phyloP scores from a whole-genome alignment of 2,329 filamentous ascomycete genomes.

The Clathrospora elynae region DNA sequence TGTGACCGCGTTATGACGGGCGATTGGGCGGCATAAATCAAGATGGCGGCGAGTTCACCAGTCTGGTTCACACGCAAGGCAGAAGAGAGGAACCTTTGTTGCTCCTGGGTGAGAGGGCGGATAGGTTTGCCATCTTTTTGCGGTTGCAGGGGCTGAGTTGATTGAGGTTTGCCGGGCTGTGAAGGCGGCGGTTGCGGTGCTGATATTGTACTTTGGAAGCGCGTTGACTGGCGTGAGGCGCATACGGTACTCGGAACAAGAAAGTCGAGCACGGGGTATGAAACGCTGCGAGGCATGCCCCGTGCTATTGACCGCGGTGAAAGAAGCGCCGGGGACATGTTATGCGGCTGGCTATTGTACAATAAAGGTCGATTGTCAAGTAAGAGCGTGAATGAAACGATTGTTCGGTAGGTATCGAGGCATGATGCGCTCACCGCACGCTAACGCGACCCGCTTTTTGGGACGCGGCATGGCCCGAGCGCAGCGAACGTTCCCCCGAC shows the following conservation, averaged over 20 bases:
- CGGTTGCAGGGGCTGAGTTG: conserved; percentile 11
- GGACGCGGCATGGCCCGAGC: conserved; percentile 30
- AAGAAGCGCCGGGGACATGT: conserved; percentile 26
- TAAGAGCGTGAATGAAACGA: conserved; percentile 4
- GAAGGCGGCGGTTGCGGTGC: conserved; percentile 9
- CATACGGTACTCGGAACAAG: conserved; percentile 32
- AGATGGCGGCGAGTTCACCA: conserved; percentile 92
- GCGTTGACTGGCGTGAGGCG: conserved; percentile 20
- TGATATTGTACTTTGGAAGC: conserved; percentile 19
- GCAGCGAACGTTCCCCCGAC: conserved; percentile 29
- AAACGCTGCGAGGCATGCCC: conserved; percentile 7
- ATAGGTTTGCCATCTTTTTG: conserved; percentile 22
- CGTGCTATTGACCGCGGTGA: conserved; percentile 26
- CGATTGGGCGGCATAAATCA: conserved; percentile 91
- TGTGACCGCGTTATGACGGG: conserved; percentile 78
- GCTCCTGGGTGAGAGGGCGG: conserved; percentile 37
- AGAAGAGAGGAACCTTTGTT: conserved; percentile 47
- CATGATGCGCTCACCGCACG: conserved; percentile 30
- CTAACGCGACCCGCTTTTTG: conserved; percentile 22
- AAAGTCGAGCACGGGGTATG: conserved; percentile 30
- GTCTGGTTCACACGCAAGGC: conserved; percentile 92
- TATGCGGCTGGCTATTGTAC: conserved; percentile 8
- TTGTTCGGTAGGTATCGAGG: conserved; percentile 12
- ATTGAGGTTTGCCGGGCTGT: conserved; percentile 2
- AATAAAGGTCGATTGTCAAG: background rate